Evolutionary conservation across 2,329 filamentous ascomycete species (phyloP).

Genomic region (Trichoderma asperellum): DNA sequence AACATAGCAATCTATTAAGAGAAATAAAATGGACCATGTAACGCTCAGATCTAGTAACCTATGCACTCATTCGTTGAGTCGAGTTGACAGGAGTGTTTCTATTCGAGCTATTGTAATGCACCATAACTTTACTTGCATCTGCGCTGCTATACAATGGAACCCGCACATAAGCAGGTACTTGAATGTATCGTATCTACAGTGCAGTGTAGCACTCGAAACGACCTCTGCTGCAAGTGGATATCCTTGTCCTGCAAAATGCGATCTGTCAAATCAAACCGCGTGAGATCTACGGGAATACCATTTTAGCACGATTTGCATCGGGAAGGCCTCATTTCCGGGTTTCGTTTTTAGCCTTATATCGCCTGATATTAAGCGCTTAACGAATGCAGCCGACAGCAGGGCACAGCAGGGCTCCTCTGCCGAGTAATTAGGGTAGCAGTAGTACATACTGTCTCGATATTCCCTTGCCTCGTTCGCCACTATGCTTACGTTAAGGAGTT

Average conservation of each 20-base stretch:
- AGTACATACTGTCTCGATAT: background rate
- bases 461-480: background rate
- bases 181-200: background rate
- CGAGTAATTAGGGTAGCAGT: slow-evolving; percentile 2
- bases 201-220: background rate
- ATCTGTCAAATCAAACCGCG: slow-evolving; percentile 5
- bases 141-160: background rate
- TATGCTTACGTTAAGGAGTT: background rate
- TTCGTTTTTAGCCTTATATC: slow-evolving; percentile 4
- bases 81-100: too few relatives aligned
- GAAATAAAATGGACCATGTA: background rate
- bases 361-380: background rate
- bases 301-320: slow-evolving; percentile 4
- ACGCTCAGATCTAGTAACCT: background rate
- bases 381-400: background rate
- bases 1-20: too few relatives aligned
- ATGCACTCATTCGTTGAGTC: too few relatives aligned
- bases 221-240: background rate
- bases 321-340: slow-evolving; percentile 7
- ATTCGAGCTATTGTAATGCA: background rate
- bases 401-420: background rate
- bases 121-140: background rate
- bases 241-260: slow-evolving; percentile 9
- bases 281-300: slow-evolving; percentile 22
- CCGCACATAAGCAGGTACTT: background rate